Base-by-base conservation (phyloP, 371 early-diverging fungal species). In the Mucor ambiguus region DNA sequence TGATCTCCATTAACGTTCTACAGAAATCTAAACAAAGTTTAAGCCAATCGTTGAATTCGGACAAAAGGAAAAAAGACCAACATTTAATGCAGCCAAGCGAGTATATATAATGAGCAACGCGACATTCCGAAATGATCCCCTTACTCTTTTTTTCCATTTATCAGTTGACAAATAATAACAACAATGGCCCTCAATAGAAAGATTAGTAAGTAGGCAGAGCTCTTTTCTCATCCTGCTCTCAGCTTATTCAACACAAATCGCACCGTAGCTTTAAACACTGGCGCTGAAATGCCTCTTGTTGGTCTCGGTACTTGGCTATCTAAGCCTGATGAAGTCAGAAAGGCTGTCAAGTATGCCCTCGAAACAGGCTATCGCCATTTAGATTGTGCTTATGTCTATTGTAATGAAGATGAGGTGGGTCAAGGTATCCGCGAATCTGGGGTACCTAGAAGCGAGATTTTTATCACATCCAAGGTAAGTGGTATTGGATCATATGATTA, bases 401-500 rank as follows among this genome's bases (percentile, higher is more conserved):
- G 84, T 63, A 97, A 97, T 79, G 96, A 97, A 80, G 78, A 84
- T 37, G 90, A 93, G 58, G 89, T 96, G 46, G 97, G 97, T 32
- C 83, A 87, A 67, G 92, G 85, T 26, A 83, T 95, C 54, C 70
- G 71, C 10, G 78, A 86, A 37, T 78, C 84, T 14, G 73, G 73
- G 44, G 74, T 92, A 6, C 82, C 84, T 49, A 86, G 96, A 61
- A 77, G 88, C 33, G 82, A 93, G 33, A 68, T 97, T 32, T 96
- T 95, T 70, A 78, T 96, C 66, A 96, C 96, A 20, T 89, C 91
- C 70, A 97, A 98, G 69, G 75, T n/a, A n/a, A n/a, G n/a, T n/a
- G n/a, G n/a, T n/a, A n/a, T n/a, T n/a, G n/a, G n/a, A n/a, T n/a
- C n/a, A n/a, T n/a, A n/a, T n/a, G n/a, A n/a, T n/a, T 78, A 61